Base-by-base conservation (phyloP, 495 filamentous ascomycete species). In the Hypoxylon perforatum region DNA sequence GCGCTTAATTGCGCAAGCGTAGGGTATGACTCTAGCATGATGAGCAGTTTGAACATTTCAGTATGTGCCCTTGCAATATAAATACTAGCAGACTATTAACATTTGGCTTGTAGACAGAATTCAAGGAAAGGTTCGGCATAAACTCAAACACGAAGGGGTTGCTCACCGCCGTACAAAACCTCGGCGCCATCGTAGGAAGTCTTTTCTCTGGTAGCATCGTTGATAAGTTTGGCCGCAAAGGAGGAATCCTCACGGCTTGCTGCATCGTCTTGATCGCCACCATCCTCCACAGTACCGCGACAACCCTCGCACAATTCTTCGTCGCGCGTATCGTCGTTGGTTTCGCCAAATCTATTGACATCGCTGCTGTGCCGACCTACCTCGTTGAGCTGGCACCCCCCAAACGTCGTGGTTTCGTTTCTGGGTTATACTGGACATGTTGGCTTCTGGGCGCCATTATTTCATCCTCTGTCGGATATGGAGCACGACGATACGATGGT, bases 31-130 rank as follows among this genome's bases (percentile, higher is more conserved):
- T 73, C 75, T 19, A 80, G 77, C 5, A 77, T 80, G 74, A 33
- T 80, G 53, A 81, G 80, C 50, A 77, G 77, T 0, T 74, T 83
- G 19, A 80, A 82, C 50, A 81, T 82, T 25, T 63, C 82, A 7
- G 49, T 52, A 52, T 25, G 49, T 18, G 2, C 49, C 35, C 36
- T 39, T 39, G 4, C 36, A 12, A 39, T 7, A 39, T 39, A 35
- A 35, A 11, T 50, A 6, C 25, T 9, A 10, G 6, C 6, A 33
- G 25, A 19, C 35, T 18, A 33, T 15, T 28, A 39, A 9, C 7
- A 7, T 2, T 23, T n/a, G 6, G 15, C 25, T 33, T 33, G 19
- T 33, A 52, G 49, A 73, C 76, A 10, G 72, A 70, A 12, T 84
- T 82, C 38, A 76, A 67, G 6, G 66, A 77, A 33, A 81, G 81